Base-by-base conservation (phyloP, 257 asterid genomes). In the Nicotiana obtusifolia region DNA sequence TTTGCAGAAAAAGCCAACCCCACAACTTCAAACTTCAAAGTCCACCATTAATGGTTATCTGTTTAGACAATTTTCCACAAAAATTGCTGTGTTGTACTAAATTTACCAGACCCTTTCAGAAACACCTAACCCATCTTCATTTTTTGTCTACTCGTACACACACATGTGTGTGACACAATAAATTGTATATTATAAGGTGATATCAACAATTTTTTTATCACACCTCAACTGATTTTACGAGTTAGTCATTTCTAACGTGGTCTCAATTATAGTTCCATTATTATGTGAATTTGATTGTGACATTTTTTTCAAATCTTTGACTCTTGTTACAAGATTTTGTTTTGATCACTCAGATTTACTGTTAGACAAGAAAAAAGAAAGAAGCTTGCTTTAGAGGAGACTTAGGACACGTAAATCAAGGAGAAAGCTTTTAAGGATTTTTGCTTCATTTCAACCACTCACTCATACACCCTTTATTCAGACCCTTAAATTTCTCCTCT, bases 401-500 rank as follows among this genome's bases (percentile, higher is more conserved):
- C 89, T 88, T 75, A 33, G 82, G 88, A 68, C 88, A 88, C 90
- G 89, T 68, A 82, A 84, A 82, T 82, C 83, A 54, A 80, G 83
- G 84, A 64, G 79, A 75, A 84, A 85, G 86, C 82, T 64, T 87
- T 90, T 77, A 87, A 87, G 89, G 91, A 87, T 86, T 87, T 41
- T 86, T 84, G 92, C 82, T 90, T 90, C 91, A 88, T 84, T 82
- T 84, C 90, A 65, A 65, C 88, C 66, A 61, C 86, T 80, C 83
- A 52, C 57, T 54, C 78, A 35, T 62, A 44, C 78, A 41, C 64
- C 81, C 80, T 78, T 44, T 41, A 31, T 69, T 37, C 17, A 69
- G 59, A 20, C 59, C 78, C 59, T 71, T 71, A 11, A 44, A 71
- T 69, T 68, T 35, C 54, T 68, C 54, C 5, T 68, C 30, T 68